phyloP scores from a whole-genome alignment of 2,329 filamentous ascomycete genomes.

The Fusarium pseudograminearum region DNA sequence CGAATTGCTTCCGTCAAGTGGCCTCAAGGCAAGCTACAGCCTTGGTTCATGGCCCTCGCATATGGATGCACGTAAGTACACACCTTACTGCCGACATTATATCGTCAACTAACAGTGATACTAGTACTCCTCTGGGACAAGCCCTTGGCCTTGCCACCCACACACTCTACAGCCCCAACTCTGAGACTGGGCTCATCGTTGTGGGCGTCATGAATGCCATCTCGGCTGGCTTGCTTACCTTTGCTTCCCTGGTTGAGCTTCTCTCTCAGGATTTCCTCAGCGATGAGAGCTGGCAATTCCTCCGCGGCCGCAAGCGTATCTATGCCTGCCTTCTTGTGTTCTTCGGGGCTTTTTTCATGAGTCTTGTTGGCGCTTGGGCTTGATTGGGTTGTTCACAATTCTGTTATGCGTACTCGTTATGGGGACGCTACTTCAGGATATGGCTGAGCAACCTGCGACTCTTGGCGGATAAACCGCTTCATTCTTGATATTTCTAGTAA shows the following conservation, averaged over 20 bases:
- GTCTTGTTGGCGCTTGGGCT: slow-evolving; percentile 73
- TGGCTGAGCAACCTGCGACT: background rate
- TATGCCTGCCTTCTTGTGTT: slow-evolving; percentile 69
- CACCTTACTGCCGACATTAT: rapidly evolving
- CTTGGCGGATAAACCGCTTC: background rate
- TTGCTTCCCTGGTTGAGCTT: slow-evolving; percentile 78
- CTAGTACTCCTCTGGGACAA: slow-evolving; percentile 77
- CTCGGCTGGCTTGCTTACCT: slow-evolving; percentile 76
- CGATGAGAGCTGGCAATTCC: slow-evolving; percentile 70
- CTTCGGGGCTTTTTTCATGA: slow-evolving; percentile 71
- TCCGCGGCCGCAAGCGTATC: slow-evolving; percentile 66
- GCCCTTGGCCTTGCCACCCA: slow-evolving; percentile 78
- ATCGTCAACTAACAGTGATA: slow-evolving; percentile 21
- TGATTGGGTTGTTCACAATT: slow-evolving; percentile 48
- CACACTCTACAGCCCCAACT: slow-evolving; percentile 75
- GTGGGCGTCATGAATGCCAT: slow-evolving; percentile 82
- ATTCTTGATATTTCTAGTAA: background rate
- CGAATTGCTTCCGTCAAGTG: slow-evolving; percentile 70
- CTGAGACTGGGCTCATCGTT: slow-evolving; percentile 73
- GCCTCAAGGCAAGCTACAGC: slow-evolving; percentile 57
- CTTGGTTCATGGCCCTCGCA: slow-evolving; percentile 68
- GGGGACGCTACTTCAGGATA: background rate
- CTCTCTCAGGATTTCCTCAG: slow-evolving; percentile 78
- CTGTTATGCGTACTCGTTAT: background rate
- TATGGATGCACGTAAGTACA: slow-evolving; percentile 65